Conservation (phyloP, 768 basidiomycete species). For the Daedaleopsis nitida region DNA sequence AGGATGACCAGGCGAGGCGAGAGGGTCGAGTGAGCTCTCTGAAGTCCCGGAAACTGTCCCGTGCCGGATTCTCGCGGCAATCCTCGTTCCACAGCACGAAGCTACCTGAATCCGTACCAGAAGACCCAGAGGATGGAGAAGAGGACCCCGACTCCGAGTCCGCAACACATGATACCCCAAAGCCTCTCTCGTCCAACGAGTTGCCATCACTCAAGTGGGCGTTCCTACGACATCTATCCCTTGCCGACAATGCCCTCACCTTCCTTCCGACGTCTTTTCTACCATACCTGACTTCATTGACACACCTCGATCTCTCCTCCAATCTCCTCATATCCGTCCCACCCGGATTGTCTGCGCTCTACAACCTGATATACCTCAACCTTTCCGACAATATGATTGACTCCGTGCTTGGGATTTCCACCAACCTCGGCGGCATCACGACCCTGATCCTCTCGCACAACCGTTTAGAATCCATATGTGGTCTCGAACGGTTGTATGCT, state of each 20-base stretch:
- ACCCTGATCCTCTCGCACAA: slow-evolving; percentile 83
- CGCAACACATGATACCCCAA: slow-evolving; percentile 26
- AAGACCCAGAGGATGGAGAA: slow-evolving; percentile 43
- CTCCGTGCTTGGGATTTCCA: slow-evolving; percentile 87
- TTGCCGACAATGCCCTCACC: slow-evolving; percentile 80
- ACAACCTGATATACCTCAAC: slow-evolving; percentile 87
- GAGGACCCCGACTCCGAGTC: slow-evolving; percentile 22
- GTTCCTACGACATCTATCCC: slow-evolving; percentile 71
- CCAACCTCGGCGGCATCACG: slow-evolving; percentile 74
- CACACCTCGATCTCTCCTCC: slow-evolving; percentile 86
- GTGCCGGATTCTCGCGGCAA: slow-evolving; percentile 36
- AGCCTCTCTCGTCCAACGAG: slow-evolving; percentile 35
- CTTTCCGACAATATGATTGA: slow-evolving; percentile 98
- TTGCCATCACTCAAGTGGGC: slow-evolving; percentile 72
- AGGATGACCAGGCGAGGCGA: slow-evolving; percentile 72
- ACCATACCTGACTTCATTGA: slow-evolving; percentile 69
- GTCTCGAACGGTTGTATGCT: slow-evolving; percentile 84
- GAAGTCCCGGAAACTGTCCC: slow-evolving; percentile 41
- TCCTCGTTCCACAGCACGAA: slow-evolving; percentile 51
- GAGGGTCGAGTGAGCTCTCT: slow-evolving; percentile 54
- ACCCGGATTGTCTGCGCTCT: slow-evolving; percentile 67
- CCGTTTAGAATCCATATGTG: slow-evolving; percentile 92
- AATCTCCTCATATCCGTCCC: slow-evolving; percentile 92
- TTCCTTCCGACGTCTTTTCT: slow-evolving; percentile 73
- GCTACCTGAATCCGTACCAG: slow-evolving; percentile 60